Evolutionary conservation across 176 grass and related monocot genomes (phyloP).

Genomic region (Lolium multiflorum): DNA sequence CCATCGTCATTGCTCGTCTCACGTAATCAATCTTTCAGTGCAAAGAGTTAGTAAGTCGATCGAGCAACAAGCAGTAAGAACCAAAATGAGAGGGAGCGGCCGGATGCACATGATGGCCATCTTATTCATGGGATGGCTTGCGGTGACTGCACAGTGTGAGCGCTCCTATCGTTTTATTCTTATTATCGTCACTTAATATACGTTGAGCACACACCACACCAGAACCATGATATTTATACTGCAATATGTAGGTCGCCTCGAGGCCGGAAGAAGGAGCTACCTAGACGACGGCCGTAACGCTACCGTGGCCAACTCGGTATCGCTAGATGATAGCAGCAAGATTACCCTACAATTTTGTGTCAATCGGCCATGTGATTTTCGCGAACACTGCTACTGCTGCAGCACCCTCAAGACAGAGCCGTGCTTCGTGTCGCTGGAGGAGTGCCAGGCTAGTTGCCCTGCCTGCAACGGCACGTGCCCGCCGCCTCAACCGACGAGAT

Average conservation of each 20-base stretch:
- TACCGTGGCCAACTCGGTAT: background rate
- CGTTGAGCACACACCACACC: background rate
- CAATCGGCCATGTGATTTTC: background rate
- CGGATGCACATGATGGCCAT: background rate
- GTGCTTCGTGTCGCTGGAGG: background rate
- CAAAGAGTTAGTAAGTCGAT: background rate
- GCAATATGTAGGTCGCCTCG: background rate
- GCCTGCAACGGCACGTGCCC: background rate
- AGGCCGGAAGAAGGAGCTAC: background rate
- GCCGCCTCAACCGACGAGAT: background rate
- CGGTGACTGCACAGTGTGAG: background rate
- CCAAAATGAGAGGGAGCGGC: background rate
- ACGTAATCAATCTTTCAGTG: background rate
- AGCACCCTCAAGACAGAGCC: background rate
- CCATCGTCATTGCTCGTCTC: background rate
- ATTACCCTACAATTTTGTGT: background rate
- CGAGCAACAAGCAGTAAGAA: background rate
- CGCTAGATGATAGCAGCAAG: background rate
- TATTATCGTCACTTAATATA: background rate
- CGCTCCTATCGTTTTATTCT: background rate
- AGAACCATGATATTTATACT: background rate
- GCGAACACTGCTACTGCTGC: background rate
- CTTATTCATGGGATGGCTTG: background rate
- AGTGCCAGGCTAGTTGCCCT: background rate
- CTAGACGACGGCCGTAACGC: background rate